Evolutionary conservation across 1,139 yeast species (phyloP).

Genomic region (Yamadazyma pseudoaaseri): DNA sequence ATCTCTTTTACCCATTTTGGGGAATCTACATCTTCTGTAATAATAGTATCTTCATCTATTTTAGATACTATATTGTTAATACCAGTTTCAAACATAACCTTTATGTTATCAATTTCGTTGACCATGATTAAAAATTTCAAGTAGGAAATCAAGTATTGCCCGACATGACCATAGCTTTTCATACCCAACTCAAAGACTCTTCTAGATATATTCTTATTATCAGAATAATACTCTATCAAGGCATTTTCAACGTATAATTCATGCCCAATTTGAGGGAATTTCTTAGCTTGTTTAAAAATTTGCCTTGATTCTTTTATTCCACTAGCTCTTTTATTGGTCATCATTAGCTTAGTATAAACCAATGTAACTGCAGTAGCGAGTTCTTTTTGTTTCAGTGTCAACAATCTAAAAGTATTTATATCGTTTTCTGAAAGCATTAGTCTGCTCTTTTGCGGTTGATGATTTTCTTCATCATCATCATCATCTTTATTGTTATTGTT

Average conservation of each 20-base stretch:
- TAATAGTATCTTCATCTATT: constrained; percentile 22
- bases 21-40: constrained; percentile 17
- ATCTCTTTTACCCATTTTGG: constrained; percentile 23
- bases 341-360: constrained; percentile 57
- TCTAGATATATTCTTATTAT: constrained; percentile 64
- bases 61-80: constrained; percentile 40
- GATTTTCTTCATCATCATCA: constrained; percentile 18
- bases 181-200: constrained; percentile 81
- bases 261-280: constrained; percentile 55
- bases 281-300: constrained; percentile 58
- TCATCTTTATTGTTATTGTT: constrained; percentile 4
- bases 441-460: constrained; percentile 9
- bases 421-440: constrained; percentile 27
- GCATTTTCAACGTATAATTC: constrained; percentile 84
- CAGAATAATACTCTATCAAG: constrained; percentile 71
- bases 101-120: constrained; percentile 78
- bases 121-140: constrained; percentile 68
- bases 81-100: constrained; percentile 72
- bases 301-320: constrained; percentile 74
- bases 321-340: constrained; percentile 56
- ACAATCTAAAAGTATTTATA: constrained; percentile 22
- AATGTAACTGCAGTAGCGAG: constrained; percentile 43
- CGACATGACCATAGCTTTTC: constrained; percentile 55
- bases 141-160: constrained; percentile 66
- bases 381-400: constrained; percentile 20